phyloP scores from a whole-genome alignment of 169 alveolate genomes.

The Plasmodium sp. region DNA sequence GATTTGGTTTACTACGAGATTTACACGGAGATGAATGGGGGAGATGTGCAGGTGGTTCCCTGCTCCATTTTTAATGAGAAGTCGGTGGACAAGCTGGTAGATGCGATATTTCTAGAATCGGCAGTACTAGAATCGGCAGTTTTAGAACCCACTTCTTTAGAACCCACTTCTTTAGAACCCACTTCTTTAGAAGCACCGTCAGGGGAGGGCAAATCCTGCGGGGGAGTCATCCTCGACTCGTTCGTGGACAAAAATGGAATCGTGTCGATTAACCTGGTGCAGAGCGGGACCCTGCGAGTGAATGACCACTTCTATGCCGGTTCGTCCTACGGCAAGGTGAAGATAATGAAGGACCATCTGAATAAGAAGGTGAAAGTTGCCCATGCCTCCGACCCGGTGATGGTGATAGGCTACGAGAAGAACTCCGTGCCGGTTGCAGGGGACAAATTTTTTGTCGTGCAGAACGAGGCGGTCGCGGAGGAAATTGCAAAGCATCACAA shows the following conservation, averaged over 20 bases:
- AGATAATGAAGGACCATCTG: constrained; percentile 24
- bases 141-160: background rate
- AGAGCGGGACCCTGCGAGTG: constrained; percentile 15
- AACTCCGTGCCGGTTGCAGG: constrained; percentile 61
- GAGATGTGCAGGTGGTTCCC: constrained; percentile 55
- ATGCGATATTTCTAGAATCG: constrained; percentile 65
- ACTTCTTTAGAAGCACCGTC: constrained; percentile 14
- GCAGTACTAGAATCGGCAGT: constrained; percentile 10
- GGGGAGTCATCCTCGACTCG: constrained; percentile 59
- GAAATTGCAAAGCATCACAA: constrained; percentile 43
- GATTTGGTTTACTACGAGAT: constrained; percentile 34
- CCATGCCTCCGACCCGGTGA: constrained; percentile 59
- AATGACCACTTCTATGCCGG: constrained; percentile 71
- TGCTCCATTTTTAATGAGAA: constrained; percentile 47
- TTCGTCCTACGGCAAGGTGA: constrained; percentile 50
- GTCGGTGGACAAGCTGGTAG: constrained; percentile 28
- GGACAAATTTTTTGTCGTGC: constrained; percentile 27
- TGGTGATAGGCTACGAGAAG: constrained; percentile 42
- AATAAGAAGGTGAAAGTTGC: constrained; percentile 61
- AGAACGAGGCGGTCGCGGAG: constrained; percentile 27
- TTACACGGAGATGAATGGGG: constrained; percentile 59
- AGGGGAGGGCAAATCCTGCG: background rate
- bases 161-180: constrained; percentile 38
- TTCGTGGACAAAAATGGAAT: constrained; percentile 53
- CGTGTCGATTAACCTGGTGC: constrained; percentile 52